A percentile compares a stretch with the other conserved stretches of the same genome.
phyloP scores from a whole-genome alignment of 345 rosid genomes.

The Punica granatum region DNA sequence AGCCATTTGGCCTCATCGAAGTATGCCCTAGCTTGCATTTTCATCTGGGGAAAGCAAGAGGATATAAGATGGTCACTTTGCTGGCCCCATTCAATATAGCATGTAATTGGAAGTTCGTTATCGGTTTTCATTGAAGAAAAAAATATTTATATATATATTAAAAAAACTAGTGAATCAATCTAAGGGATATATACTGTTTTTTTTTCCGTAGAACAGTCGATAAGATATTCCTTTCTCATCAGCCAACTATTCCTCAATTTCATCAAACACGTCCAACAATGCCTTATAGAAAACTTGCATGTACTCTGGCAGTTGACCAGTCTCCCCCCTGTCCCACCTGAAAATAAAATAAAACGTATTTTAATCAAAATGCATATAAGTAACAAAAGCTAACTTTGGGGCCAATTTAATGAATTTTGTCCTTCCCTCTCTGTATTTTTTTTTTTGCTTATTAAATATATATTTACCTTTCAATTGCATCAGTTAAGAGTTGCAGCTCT shows the following conservation, averaged over 20 bases:
- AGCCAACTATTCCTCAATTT: conserved; percentile 15
- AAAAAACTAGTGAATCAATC: no score
- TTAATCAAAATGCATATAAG: no score
- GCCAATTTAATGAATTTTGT: no score
- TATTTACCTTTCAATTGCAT: conserved; percentile 8
- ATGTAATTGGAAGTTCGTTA: no score
- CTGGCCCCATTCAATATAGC: no score
- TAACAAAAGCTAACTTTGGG: no score
- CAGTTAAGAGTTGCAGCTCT: conserved; percentile 23
- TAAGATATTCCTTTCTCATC: conserved; percentile 7
- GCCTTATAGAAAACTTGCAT: conserved; percentile 27
- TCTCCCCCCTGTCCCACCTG: conserved; percentile 25
- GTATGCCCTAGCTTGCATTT: conserved; percentile 8
- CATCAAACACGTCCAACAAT: conserved; percentile 20
- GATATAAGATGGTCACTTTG: no score
- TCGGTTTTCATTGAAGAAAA: not conserved
- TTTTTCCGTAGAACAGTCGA: conserved; percentile 17
- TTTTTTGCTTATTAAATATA: not conserved
- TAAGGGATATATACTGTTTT: no score
- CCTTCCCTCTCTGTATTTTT: no score
- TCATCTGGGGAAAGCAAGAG: conserved; percentile 9
- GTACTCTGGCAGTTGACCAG: conserved; percentile 18
- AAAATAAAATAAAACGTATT: not conserved
- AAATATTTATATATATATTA: not conserved
- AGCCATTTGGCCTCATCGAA: conserved; percentile 25